A percentile compares a stretch with the other conserved stretches of the same genome.
These are phyloP conservation scores for Marasmius sp. DNA, from an alignment of 1,284 basidiomycete species.

Conservation along the genomic window DNA sequence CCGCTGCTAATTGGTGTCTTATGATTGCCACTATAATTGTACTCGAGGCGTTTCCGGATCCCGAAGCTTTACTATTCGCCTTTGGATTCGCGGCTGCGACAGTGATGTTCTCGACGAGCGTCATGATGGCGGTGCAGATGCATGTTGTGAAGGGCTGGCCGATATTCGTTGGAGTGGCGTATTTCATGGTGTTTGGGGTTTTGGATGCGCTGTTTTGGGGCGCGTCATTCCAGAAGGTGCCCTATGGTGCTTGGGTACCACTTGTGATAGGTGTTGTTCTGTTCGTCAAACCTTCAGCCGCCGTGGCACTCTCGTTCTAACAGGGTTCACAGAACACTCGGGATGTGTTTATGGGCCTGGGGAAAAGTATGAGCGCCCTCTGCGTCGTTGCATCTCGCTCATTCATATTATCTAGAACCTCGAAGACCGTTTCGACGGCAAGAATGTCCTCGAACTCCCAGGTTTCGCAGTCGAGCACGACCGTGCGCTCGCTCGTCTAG, in stretches of 20 bases:
- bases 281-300: conserved; percentile 27
- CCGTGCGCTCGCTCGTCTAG: background rate
- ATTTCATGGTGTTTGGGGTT: conserved; percentile 60
- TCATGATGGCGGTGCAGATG: conserved; percentile 59
- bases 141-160: conserved; percentile 51
- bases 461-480: conserved; percentile 12
- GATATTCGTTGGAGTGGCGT: conserved; percentile 42
- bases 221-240: conserved; percentile 59
- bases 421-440: conserved; percentile 60
- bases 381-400: background rate
- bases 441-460: conserved; percentile 52
- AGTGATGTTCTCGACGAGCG: conserved; percentile 61
- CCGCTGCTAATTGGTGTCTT: conserved; percentile 56
- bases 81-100: conserved; percentile 61
- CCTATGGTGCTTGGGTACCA: conserved; percentile 64
- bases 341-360: conserved; percentile 67
- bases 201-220: conserved; percentile 67
- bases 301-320: background rate
- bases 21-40: conserved; percentile 59
- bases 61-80: conserved; percentile 49
- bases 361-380: conserved; percentile 39
- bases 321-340: conserved; percentile 27
- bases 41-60: conserved; percentile 56
- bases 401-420: conserved; percentile 33
- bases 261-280: conserved; percentile 53